These are phyloP conservation scores for Orbilia javanica DNA, from an alignment of 2,329 filamentous ascomycete genomes.

Conservation along the genomic window DNA sequence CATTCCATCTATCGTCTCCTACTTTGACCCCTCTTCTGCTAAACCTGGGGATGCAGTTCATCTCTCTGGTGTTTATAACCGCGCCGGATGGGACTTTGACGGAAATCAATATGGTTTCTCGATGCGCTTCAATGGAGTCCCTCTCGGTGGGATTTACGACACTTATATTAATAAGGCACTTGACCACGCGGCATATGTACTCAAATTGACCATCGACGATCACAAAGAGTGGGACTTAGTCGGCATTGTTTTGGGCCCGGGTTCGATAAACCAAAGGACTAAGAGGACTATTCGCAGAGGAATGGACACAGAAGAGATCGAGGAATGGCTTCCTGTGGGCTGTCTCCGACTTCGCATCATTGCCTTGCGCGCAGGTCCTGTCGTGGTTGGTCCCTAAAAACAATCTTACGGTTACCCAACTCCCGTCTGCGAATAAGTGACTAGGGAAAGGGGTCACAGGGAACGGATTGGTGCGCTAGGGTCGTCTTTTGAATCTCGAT, in stretches of 20 bases:
- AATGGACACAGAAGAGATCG: conserved; percentile 13
- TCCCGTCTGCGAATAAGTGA: too few relatives aligned
- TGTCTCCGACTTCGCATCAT: conserved; percentile 40
- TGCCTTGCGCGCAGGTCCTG: conserved; percentile 32
- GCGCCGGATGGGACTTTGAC: conserved; percentile 40
- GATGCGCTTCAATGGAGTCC: conserved; percentile 39
- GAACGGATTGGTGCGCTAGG: too few relatives aligned
- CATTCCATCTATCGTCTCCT: conserved; percentile 26
- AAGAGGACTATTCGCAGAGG: conserved; percentile 37
- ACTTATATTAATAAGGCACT: conserved; percentile 30
- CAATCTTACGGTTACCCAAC: too few relatives aligned
- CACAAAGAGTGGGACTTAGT: conserved; percentile 42
- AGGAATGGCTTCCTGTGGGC: conserved; percentile 30
- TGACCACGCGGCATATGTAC: conserved; percentile 34
- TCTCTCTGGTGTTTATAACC: conserved; percentile 36
- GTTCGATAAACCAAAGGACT: conserved; percentile 32
- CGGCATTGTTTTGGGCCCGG: conserved; percentile 28
- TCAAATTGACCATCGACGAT: conserved; percentile 39
- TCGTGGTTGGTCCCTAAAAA: conserved; percentile 29
- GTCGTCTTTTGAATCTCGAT: too few relatives aligned
- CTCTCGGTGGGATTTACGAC: conserved; percentile 37
- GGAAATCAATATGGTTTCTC: conserved; percentile 50
- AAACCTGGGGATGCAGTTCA: conserved; percentile 38
- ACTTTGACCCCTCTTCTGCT: conserved; percentile 38
- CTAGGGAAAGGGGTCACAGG: too few relatives aligned